Percentiles rank a stretch among this genome's conserved stretches.
phyloP scores from a whole-genome alignment of 192 early-diverging fungal genomes.

The Backusella tuberculispora region DNA sequence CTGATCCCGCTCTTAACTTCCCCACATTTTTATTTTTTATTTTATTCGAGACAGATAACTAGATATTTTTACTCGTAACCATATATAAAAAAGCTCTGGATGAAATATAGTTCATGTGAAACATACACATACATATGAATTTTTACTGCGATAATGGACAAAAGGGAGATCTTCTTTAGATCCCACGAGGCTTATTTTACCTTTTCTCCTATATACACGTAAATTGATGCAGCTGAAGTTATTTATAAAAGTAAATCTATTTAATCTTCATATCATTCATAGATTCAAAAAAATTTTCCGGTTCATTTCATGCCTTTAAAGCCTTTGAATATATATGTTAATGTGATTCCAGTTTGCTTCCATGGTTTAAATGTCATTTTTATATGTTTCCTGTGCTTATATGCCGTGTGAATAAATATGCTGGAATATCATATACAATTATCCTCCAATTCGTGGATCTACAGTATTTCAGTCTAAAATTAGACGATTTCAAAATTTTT shows the following conservation, averaged over 20 bases:
- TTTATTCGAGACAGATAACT: background rate
- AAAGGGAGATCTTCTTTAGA: background rate
- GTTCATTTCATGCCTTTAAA: background rate
- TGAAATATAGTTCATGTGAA: background rate
- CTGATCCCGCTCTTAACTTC: background rate
- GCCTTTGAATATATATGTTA: background rate
- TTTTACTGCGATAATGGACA: background rate
- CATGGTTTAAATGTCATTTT: background rate
- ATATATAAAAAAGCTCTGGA: background rate
- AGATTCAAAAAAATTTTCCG: background rate
- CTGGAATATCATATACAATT: background rate
- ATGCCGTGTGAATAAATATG: slow-evolving; percentile 8
- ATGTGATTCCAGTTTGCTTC: background rate
- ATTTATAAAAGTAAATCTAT: background rate
- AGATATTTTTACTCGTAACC: background rate
- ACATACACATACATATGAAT: background rate
- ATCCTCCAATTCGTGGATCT: background rate
- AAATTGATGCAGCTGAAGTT: background rate
- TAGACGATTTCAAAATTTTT: no score
- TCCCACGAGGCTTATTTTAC: background rate
- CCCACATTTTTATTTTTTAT: background rate
- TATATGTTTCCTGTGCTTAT: background rate
- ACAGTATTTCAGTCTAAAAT: no score
- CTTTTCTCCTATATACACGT: background rate
- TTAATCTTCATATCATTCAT: background rate